phyloP scores from a whole-genome alignment of 2,329 filamentous ascomycete species.

The Metarhizium humberi region DNA sequence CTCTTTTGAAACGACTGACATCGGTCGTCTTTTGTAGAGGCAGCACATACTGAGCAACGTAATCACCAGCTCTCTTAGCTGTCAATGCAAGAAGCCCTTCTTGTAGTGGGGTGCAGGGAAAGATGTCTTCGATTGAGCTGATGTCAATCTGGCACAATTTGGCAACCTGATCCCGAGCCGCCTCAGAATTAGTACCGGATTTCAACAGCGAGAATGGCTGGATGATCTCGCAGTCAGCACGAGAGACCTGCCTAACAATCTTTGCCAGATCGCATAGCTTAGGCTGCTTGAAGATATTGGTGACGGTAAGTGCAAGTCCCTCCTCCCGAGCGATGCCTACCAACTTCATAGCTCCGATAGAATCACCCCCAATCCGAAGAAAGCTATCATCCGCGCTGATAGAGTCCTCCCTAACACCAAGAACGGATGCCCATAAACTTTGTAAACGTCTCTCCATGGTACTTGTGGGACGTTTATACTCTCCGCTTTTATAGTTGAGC shows the following conservation, averaged over 20 bases:
- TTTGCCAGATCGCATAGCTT: slow-evolving; percentile 1
- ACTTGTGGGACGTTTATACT: not conserved
- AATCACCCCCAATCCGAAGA: slow-evolving; percentile 25
- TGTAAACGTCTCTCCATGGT: slow-evolving; percentile 4
- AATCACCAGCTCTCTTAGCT: slow-evolving; percentile 4
- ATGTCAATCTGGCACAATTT: not conserved
- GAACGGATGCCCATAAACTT: slow-evolving; percentile 9
- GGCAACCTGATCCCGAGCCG: not conserved
- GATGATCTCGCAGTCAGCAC: not conserved
- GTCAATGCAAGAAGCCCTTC: slow-evolving; percentile 8
- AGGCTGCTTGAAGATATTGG: slow-evolving; percentile 4
- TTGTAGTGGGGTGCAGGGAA: slow-evolving; percentile 9
- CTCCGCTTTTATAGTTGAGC: not conserved
- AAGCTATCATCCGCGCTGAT: slow-evolving; percentile 11
- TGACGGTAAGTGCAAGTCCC: slow-evolving; percentile 12
- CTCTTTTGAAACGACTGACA: not conserved
- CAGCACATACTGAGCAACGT: slow-evolving; percentile 3
- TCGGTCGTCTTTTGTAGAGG: slow-evolving; percentile 1
- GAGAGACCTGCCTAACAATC: not conserved
- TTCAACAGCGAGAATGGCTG: slow-evolving; percentile 1
- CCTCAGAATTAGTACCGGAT: not conserved
- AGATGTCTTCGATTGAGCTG: slow-evolving; percentile 5
- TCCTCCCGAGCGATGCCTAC: not conserved
- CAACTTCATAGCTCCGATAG: slow-evolving; percentile 11
- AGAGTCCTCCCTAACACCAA: slow-evolving; percentile 3